Conservation (phyloP, 495 filamentous ascomycete species). For the Alectoria sarmentosa region DNA sequence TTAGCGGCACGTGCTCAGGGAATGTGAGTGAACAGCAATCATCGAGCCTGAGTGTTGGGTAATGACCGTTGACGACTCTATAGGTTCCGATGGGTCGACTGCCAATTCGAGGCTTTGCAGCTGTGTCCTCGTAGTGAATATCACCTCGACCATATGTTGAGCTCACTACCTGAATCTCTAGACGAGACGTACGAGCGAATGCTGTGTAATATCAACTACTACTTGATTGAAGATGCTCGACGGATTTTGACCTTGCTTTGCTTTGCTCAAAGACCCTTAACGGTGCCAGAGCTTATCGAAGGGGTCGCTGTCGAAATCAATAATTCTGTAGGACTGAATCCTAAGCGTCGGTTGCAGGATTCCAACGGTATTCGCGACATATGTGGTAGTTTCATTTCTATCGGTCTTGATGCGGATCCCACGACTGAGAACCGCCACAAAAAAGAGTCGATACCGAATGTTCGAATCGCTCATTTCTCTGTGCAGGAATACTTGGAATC, state of each 20-base stretch:
- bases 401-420: neutral
- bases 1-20: conserved; percentile 30
- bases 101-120: conserved; percentile 30
- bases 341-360: conserved; percentile 23
- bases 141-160: conserved; percentile 29
- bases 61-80: conserved; percentile 12
- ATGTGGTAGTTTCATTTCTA: conserved; percentile 29
- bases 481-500: conserved; percentile 38
- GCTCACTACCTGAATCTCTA: conserved; percentile 31
- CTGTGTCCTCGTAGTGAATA: conserved; percentile 25
- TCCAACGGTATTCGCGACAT: conserved; percentile 26
- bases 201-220: conserved; percentile 27
- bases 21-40: conserved; percentile 27
- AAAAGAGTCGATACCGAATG: conserved; percentile 1
- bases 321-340: conserved; percentile 23
- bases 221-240: conserved; percentile 29
- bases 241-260: conserved; percentile 35
- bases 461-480: conserved; percentile 37
- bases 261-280: conserved; percentile 30
- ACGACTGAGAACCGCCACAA: conserved; percentile 7
- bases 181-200: conserved; percentile 36
- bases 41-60: neutral
- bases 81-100: conserved; percentile 39
- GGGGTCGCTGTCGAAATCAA: conserved; percentile 29
- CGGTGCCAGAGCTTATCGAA: conserved; percentile 31